Percentiles rank a stretch among this genome's conserved stretches.
Conservation (phyloP, 2,329 filamentous ascomycete genomes). For the Huntiella decipiens region DNA sequence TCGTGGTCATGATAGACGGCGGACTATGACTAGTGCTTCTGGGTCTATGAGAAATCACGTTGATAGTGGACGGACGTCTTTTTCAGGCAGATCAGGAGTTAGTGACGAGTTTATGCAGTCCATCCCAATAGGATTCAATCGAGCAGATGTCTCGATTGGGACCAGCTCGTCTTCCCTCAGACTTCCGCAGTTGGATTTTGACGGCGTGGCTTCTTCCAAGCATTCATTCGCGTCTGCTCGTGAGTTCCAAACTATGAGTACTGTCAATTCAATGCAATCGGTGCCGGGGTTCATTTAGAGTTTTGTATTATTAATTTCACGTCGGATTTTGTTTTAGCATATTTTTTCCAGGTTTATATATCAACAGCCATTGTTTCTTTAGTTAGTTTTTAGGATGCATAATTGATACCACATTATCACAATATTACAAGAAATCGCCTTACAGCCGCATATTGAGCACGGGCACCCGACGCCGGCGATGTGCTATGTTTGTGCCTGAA, state of each 20-base stretch:
- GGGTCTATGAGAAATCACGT: constrained; percentile 1
- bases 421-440: too few relatives aligned
- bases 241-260: constrained; percentile 11
- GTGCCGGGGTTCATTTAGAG: constrained; percentile 7
- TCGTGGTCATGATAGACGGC: neutral
- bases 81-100: neutral
- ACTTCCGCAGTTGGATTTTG: constrained; percentile 5
- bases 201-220: constrained; percentile 1
- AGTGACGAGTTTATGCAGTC: constrained; percentile 10
- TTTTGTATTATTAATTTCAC: neutral
- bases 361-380: too few relatives aligned
- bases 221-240: constrained; percentile 7
- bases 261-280: constrained; percentile 6
- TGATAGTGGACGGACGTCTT: constrained; percentile 5
- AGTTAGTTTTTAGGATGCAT: too few relatives aligned
- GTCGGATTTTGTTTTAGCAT: neutral
- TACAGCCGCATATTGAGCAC: too few relatives aligned
- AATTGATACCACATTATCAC: too few relatives aligned
- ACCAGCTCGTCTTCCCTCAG: neutral
- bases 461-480: too few relatives aligned
- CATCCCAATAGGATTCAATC: constrained; percentile 8
- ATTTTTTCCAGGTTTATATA: too few relatives aligned
- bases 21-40: neutral
- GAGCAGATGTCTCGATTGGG: neutral
- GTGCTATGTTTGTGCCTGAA: too few relatives aligned